Conservation (phyloP, 2,329 filamentous ascomycete genomes). For the Talaromyces marneffei region DNA sequence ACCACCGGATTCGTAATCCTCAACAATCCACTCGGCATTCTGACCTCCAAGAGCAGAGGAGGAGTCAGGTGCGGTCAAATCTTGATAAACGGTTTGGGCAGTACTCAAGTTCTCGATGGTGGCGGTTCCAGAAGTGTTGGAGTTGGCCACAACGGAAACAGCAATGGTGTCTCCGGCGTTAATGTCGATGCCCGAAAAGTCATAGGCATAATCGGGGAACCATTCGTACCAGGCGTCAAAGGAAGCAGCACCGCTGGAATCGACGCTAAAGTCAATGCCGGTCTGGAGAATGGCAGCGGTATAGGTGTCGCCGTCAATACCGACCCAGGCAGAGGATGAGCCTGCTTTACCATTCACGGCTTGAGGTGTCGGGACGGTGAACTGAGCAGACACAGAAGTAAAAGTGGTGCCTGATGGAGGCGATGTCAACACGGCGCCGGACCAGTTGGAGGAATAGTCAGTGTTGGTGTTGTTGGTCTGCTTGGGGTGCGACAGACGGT, state of each 20-base stretch:
- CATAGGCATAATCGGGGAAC: constrained; percentile 53
- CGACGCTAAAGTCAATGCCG: constrained; percentile 51
- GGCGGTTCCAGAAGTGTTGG: constrained; percentile 41
- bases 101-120: constrained; percentile 49
- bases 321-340: constrained; percentile 51
- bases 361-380: constrained; percentile 45
- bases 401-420: constrained; percentile 43
- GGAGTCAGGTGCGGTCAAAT: constrained; percentile 38
- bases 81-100: constrained; percentile 49
- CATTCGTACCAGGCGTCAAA: constrained; percentile 59
- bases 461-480: constrained; percentile 27
- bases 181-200: constrained; percentile 46
- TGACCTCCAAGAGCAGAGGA: constrained; percentile 44
- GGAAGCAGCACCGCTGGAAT: constrained; percentile 30
- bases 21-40: constrained; percentile 61
- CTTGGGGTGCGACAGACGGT: constrained; percentile 6
- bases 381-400: constrained; percentile 40
- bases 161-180: constrained; percentile 43
- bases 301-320: constrained; percentile 59
- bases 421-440: constrained; percentile 50
- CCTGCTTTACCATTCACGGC: constrained; percentile 43
- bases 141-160: constrained; percentile 37
- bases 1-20: constrained; percentile 44
- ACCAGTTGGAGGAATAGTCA: constrained; percentile 54
- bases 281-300: constrained; percentile 51